A percentile compares a stretch with the other conserved stretches of the same genome.
Conservation (phyloP, 2,329 filamentous ascomycete genomes). For the Pseudocercospora macadamiae region DNA sequence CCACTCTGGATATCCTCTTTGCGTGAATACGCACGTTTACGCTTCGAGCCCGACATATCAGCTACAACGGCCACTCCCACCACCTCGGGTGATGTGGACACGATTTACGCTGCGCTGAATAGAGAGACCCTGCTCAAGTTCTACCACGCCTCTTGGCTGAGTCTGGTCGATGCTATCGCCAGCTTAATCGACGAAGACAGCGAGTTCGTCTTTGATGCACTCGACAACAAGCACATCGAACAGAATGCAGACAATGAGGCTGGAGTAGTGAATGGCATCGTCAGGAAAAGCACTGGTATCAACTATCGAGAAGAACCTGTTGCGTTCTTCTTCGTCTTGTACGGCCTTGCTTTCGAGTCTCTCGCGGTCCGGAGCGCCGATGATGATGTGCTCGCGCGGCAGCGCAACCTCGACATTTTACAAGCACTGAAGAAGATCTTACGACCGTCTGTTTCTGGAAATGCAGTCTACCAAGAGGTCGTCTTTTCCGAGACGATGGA, state of each 20-base stretch:
- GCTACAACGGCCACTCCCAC: constrained; percentile 75
- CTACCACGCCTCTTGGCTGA: constrained; percentile 96
- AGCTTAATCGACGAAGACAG: constrained; percentile 97
- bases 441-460: constrained; percentile 89
- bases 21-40: constrained; percentile 86
- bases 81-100: constrained; percentile 79
- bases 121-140: constrained; percentile 91
- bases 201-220: constrained; percentile 93
- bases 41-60: constrained; percentile 97
- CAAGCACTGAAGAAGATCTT: constrained; percentile 92
- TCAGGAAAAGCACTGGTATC: constrained; percentile 73
- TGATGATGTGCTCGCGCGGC: constrained; percentile 36
- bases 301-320: constrained; percentile 98
- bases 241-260: constrained; percentile 18
- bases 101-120: constrained; percentile 92
- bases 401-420: constrained; percentile 71
- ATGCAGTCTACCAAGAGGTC: constrained; percentile 93
- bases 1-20: constrained; percentile 93
- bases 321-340: constrained; percentile 98
- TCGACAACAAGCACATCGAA: constrained; percentile 73
- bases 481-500: constrained; percentile 98
- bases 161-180: constrained; percentile 94
- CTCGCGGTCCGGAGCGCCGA: constrained; percentile 78
- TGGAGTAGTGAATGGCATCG: constrained; percentile 30
- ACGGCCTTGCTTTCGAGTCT: constrained; percentile 94